These are phyloP conservation scores for Biancaea sappan DNA, from an alignment of 306 rosid species.

Conservation along the genomic window DNA sequence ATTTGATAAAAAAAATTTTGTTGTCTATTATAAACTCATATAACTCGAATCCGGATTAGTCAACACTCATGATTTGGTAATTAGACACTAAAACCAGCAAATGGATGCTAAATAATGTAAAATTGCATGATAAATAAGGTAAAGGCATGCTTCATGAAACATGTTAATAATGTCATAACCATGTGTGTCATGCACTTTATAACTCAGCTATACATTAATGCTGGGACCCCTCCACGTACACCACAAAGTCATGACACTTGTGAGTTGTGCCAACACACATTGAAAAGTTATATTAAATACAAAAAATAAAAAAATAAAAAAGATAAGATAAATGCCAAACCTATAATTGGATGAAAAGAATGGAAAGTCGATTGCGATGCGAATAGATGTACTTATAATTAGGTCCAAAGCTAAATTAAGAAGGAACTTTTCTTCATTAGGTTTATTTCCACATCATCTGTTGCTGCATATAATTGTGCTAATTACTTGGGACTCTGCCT, in stretches of 20 bases:
- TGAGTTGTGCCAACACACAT: neutral
- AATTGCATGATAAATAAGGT: neutral
- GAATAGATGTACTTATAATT: neutral
- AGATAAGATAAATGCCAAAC: neutral
- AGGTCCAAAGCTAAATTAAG: neutral
- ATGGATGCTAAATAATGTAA: neutral
- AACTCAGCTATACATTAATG: neutral
- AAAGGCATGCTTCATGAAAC: slow-evolving; percentile 2
- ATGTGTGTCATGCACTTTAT: slow-evolving; percentile 25
- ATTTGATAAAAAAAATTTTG: no score
- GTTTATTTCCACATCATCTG: neutral
- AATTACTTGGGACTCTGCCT: neutral
- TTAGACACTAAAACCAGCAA: no score
- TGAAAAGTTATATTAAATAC: neutral
- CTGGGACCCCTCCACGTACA: slow-evolving; percentile 19
- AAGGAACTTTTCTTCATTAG: neutral
- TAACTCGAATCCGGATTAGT: no score
- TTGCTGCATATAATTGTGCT: neutral
- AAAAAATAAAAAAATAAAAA: no score
- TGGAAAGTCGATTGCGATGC: neutral
- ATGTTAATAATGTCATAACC: neutral
- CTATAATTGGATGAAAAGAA: neutral
- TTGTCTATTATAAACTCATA: no score
- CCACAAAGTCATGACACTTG: slow-evolving; percentile 2
- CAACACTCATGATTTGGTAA: no score